Base-by-base conservation (phyloP, 306 rosid species). In the Medicago lupulina region DNA sequence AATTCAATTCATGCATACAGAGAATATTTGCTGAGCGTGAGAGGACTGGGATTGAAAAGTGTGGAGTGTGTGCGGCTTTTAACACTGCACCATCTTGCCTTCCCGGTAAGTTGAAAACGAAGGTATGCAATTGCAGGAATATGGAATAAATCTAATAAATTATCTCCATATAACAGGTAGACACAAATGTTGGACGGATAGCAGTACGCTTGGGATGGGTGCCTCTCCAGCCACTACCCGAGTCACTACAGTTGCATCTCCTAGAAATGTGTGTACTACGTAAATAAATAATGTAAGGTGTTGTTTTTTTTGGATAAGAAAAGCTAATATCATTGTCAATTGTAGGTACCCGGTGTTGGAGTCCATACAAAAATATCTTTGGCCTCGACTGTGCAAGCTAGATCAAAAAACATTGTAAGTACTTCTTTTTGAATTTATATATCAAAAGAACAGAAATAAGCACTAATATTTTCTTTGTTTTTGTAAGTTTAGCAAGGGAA, bases 161-260 rank as follows among this genome's bases (percentile, higher is more conserved):
- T 64, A 38, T 67, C 51, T 66, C 70, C 83, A 61, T 77, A 68
- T 49, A 78, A 76, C 83, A 96, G 99, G 99, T 96, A 78, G 99
- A 96, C 87, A 96, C 99, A 81, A 96, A 96, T 85, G 99, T 96
- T 67, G 99, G 99, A 70, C 98, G 99, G 8, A 96, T 96, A 79
- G 99, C 98, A 25, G 99, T 96, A 76, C 85, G 99, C 79, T 80
- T 96, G 73, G 99, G 99, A 86, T 96, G 99, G 99, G 99, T 96
- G 49, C 99, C 99, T 69, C 98, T 96, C 72, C 99, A 91, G 79
- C 99, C 99, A 50, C 86, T 96, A 69, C 99, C 99, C n/a, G 99
- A 96, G 83, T 90, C 99, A 80, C 85, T 96, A 44, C 99, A 96
- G 86, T 86, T 96, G 89, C 99, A 96, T 85, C 99, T 96, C 78